Conservation (phyloP, 306 rosid species). For the Carpinus viminea region DNA sequence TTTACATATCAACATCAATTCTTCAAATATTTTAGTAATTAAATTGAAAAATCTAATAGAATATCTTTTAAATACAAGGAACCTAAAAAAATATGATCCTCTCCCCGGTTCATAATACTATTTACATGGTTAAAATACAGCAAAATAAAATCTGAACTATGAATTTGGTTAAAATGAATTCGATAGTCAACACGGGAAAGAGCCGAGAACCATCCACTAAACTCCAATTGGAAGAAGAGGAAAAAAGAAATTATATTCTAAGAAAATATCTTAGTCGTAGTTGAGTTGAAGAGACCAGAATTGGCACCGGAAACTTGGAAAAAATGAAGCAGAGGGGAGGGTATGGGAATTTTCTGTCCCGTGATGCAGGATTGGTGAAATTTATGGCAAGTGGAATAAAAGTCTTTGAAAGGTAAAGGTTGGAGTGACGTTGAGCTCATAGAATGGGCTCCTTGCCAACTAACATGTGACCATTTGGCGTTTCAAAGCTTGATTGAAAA, state of each 20-base stretch:
- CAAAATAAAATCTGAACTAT: too few species aligned
- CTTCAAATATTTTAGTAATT: too few species aligned
- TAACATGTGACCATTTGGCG: constrained; percentile 35
- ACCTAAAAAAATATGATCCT: too few species aligned
- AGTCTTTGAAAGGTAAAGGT: constrained; percentile 4
- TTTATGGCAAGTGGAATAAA: constrained; percentile 11
- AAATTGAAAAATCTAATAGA: too few species aligned
- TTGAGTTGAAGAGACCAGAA: constrained; percentile 13
- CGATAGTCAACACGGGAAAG: too few species aligned
- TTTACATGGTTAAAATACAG: too few species aligned
- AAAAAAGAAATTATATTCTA: background rate
- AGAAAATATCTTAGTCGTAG: background rate
- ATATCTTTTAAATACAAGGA: too few species aligned
- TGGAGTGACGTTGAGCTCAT: constrained; percentile 21
- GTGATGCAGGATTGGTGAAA: constrained; percentile 33
- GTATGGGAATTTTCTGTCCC: constrained; percentile 19
- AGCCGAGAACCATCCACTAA: too few species aligned
- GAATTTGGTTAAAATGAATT: too few species aligned
- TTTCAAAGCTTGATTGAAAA: constrained; percentile 42
- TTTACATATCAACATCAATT: too few species aligned
- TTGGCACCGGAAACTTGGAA: constrained; percentile 16
- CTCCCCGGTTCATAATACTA: too few species aligned
- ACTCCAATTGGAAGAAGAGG: too few species aligned
- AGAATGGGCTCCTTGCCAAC: constrained; percentile 3
- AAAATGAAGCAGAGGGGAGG: background rate